Evolutionary conservation across 805 yeast genomes (phyloP).

Genomic region (Ogataea chonburiensis): DNA sequence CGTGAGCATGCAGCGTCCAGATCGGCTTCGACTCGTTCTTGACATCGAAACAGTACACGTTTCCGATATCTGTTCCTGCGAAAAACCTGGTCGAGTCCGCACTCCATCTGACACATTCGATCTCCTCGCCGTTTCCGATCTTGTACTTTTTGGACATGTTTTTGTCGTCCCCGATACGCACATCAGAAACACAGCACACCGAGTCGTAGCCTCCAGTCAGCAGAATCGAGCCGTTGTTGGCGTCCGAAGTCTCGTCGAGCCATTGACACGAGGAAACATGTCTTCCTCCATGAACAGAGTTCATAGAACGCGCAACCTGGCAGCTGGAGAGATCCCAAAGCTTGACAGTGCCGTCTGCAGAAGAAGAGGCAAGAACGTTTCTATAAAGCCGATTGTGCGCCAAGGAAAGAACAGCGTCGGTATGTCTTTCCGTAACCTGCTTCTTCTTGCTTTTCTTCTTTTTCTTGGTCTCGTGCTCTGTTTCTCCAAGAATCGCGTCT

Average conservation of each 20-base stretch:
- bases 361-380: constrained; percentile 86
- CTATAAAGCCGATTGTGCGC: constrained; percentile 80
- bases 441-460: constrained; percentile 51
- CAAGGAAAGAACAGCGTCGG: constrained; percentile 89
- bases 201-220: constrained; percentile 94
- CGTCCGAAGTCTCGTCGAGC: constrained; percentile 50
- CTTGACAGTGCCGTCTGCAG: constrained; percentile 93
- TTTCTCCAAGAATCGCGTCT: constrained; percentile 86
- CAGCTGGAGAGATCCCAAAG: constrained; percentile 87
- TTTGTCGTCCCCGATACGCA: constrained; percentile 64
- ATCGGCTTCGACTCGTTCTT: constrained; percentile 65
- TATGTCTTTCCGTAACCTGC: constrained; percentile 74
- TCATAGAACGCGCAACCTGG: constrained; percentile 74
- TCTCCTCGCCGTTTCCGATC: constrained; percentile 62
- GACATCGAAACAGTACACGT: constrained; percentile 84
- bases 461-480: constrained; percentile 44
- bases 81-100: constrained; percentile 52
- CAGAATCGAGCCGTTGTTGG: constrained; percentile 58
- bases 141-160: constrained; percentile 63
- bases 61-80: constrained; percentile 92
- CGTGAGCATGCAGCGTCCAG: constrained; percentile 98
- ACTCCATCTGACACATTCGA: constrained; percentile 79
- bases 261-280: constrained; percentile 85
- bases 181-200: constrained; percentile 78
- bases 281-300: constrained; percentile 69